phyloP scores from a whole-genome alignment of 345 rosid genomes.

The Microcos paniculata region DNA sequence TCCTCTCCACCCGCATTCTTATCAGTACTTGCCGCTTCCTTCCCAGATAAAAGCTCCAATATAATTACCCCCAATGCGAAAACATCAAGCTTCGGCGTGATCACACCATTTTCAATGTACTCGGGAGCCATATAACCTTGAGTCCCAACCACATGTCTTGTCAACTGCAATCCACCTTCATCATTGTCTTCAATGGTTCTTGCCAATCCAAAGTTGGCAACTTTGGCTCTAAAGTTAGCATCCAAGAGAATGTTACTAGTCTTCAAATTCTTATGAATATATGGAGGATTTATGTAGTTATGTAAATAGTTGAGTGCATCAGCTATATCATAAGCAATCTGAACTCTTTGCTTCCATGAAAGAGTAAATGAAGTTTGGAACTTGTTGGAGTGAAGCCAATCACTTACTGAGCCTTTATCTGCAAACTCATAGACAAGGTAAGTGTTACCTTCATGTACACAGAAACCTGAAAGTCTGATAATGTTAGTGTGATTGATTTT shows the following conservation, averaged over 20 bases:
- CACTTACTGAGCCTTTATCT: slow-evolving; percentile 62
- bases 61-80: slow-evolving; percentile 81
- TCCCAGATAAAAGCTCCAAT: slow-evolving; percentile 81
- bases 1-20: slow-evolving; percentile 44
- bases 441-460: slow-evolving; percentile 67
- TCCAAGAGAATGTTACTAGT: slow-evolving; percentile 77
- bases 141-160: slow-evolving; percentile 80
- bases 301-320: slow-evolving; percentile 83
- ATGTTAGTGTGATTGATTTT: slow-evolving; percentile 76
- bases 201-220: slow-evolving; percentile 76
- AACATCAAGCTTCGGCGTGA: slow-evolving; percentile 79
- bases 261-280: slow-evolving; percentile 84
- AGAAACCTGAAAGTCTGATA: slow-evolving; percentile 83
- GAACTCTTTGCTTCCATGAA: slow-evolving; percentile 85
- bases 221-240: slow-evolving; percentile 65
- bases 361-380: slow-evolving; percentile 28
- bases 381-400: slow-evolving; percentile 54
- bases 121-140: slow-evolving; percentile 94
- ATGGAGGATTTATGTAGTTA: slow-evolving; percentile 71
- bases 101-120: slow-evolving; percentile 82
- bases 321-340: slow-evolving; percentile 63
- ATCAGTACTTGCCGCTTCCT: slow-evolving; percentile 49
- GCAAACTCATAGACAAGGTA: slow-evolving; percentile 82
- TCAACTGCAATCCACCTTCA: slow-evolving; percentile 55
- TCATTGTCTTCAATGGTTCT: slow-evolving; percentile 48